These are phyloP conservation scores for Fusarium pilosicola DNA, from an alignment of 2,329 filamentous ascomycete species.

Conservation along the genomic window DNA sequence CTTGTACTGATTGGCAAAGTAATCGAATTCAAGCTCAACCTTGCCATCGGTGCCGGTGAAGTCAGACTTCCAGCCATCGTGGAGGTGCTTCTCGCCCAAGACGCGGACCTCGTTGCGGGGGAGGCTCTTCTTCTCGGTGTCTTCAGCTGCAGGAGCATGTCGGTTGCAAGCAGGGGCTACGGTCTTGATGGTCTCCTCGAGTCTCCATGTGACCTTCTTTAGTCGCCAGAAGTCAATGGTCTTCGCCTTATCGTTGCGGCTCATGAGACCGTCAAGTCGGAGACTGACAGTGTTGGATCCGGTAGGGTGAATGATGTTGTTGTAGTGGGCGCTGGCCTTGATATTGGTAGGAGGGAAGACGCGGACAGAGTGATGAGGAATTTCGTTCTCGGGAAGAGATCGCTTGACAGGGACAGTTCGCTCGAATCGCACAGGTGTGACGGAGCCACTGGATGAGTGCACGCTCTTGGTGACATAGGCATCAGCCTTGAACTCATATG, in stretches of 20 bases:
- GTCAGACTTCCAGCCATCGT: slow-evolving; percentile 88
- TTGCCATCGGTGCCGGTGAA: slow-evolving; percentile 64
- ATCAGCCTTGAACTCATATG: slow-evolving; percentile 81
- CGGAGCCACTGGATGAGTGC: slow-evolving; percentile 46
- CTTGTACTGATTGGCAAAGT: slow-evolving; percentile 53
- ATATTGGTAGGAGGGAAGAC: slow-evolving; percentile 98
- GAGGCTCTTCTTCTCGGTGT: slow-evolving; percentile 67
- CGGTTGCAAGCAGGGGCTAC: slow-evolving; percentile 82
- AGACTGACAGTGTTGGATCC: slow-evolving; percentile 83
- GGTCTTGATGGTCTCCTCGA: slow-evolving; percentile 86
- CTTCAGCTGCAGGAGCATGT: slow-evolving; percentile 64
- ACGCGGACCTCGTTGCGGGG: slow-evolving; percentile 79
- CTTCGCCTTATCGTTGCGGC: slow-evolving; percentile 72
- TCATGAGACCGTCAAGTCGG: slow-evolving; percentile 86
- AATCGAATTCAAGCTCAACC: slow-evolving; percentile 84
- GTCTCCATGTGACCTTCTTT: slow-evolving; percentile 90
- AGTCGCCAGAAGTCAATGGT: slow-evolving; percentile 86
- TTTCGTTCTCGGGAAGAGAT: slow-evolving; percentile 76
- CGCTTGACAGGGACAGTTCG: slow-evolving; percentile 80
- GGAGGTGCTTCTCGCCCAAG: slow-evolving; percentile 83
- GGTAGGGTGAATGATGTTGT: slow-evolving; percentile 85
- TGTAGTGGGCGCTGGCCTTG: slow-evolving; percentile 83
- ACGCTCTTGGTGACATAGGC: slow-evolving; percentile 68
- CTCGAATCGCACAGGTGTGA: slow-evolving; percentile 70
- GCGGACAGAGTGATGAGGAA: slow-evolving; percentile 88